Conservation (phyloP, 2,329 filamentous ascomycete genomes). For the Pseudocercospora crystallina region DNA sequence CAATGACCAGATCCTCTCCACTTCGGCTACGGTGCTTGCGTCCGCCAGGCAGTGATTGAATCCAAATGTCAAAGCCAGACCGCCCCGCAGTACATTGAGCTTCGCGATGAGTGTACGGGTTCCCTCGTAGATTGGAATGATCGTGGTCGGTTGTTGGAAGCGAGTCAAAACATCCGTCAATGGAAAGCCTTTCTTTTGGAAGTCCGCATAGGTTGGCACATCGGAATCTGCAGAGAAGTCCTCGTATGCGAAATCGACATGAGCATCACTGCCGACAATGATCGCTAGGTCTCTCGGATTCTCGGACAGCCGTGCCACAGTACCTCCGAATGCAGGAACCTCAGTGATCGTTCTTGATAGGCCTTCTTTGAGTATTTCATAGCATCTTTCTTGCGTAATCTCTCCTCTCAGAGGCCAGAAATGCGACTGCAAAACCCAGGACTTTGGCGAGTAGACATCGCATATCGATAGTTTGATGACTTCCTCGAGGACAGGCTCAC, state of each 20-base stretch:
- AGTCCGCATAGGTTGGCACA: slow-evolving; percentile 12
- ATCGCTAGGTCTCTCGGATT: slow-evolving; percentile 18
- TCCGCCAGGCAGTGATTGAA: slow-evolving; percentile 22
- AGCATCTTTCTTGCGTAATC: neutral
- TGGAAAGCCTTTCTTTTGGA: slow-evolving; percentile 14
- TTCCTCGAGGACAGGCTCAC: slow-evolving; percentile 6
- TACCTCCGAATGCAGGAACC: slow-evolving; percentile 19
- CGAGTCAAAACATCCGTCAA: slow-evolving; percentile 10
- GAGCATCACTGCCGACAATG: slow-evolving; percentile 8
- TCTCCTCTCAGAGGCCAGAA: slow-evolving; percentile 16
- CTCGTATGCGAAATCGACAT: slow-evolving; percentile 16
- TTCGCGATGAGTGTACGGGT: slow-evolving; percentile 16
- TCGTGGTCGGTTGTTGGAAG: slow-evolving; percentile 10
- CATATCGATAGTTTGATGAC: slow-evolving; percentile 18
- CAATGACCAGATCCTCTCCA: slow-evolving; percentile 21
- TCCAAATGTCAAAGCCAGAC: slow-evolving; percentile 17
- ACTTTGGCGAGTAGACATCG: slow-evolving; percentile 20
- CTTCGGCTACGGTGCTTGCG: slow-evolving; percentile 10
- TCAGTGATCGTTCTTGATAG: slow-evolving; percentile 17
- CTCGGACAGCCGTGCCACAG: slow-evolving; percentile 7
- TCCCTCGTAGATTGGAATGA: slow-evolving; percentile 14
- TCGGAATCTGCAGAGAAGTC: slow-evolving; percentile 3
- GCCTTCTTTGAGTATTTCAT: slow-evolving; percentile 15
- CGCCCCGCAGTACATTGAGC: slow-evolving; percentile 17
- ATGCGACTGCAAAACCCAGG: slow-evolving; percentile 20